Percentiles rank a stretch among this genome's conserved stretches.
Evolutionary conservation across 2,329 filamentous ascomycete genomes (phyloP).

Genomic region (Aspergillus ochraceoroseus): DNA sequence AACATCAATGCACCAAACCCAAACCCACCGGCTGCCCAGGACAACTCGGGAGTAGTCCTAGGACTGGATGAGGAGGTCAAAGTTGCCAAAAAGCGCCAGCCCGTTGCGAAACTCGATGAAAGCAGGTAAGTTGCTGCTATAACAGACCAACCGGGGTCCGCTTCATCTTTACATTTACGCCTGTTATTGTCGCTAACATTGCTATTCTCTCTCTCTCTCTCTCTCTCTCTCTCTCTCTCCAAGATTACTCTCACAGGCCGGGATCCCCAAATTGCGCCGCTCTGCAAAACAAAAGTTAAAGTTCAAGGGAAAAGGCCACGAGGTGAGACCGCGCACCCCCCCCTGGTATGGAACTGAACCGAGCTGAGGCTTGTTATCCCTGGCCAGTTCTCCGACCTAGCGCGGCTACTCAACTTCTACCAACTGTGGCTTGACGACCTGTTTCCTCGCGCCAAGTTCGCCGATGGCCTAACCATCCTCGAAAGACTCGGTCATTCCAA

Average conservation of each 20-base stretch:
- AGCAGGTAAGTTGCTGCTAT: slow-evolving; percentile 50
- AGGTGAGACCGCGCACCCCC: slow-evolving; percentile 51
- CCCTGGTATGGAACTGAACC: not conserved
- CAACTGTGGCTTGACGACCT: slow-evolving; percentile 96
- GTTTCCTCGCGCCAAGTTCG: slow-evolving; percentile 89
- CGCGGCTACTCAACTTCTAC: slow-evolving; percentile 79
- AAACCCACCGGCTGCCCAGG: slow-evolving; percentile 22
- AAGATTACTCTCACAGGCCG: slow-evolving; percentile 74
- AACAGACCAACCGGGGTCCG: not conserved
- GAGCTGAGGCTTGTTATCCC: not conserved
- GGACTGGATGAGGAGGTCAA: slow-evolving; percentile 85
- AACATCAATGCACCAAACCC: slow-evolving; percentile 20
- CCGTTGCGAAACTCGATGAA: slow-evolving; percentile 83
- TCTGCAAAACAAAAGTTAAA: slow-evolving; percentile 65
- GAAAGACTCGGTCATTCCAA: slow-evolving; percentile 90
- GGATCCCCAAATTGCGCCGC: slow-evolving; percentile 74
- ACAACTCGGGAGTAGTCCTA: slow-evolving; percentile 54
- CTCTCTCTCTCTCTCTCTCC: too few species aligned
- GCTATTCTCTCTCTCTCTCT: too few species aligned
- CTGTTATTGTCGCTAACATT: too few species aligned
- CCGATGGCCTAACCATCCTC: slow-evolving; percentile 81
- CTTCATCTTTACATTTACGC: too few species aligned
- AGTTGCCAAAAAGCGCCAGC: slow-evolving; percentile 69
- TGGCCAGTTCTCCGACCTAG: slow-evolving; percentile 72
- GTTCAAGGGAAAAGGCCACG: slow-evolving; percentile 90